Evolutionary conservation across 2,329 filamentous ascomycete species (phyloP).

Genomic region (Plectosphaerella sp.): DNA sequence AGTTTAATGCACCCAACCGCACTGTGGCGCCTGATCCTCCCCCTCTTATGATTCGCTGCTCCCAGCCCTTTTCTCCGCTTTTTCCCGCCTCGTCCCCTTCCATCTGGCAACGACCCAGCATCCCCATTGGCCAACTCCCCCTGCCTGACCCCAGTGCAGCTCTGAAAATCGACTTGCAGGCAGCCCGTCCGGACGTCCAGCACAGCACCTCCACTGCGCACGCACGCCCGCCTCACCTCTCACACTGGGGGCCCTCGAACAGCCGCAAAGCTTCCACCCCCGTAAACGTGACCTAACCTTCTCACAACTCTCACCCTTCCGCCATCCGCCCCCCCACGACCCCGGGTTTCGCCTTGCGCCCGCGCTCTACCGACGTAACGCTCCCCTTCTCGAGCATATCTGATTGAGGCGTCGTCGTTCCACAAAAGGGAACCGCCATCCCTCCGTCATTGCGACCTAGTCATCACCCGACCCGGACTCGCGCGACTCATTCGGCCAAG

Average conservation of each 20-base stretch:
- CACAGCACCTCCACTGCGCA: neutral
- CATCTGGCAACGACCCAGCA: conserved; percentile 3
- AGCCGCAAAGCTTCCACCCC: conserved; percentile 16
- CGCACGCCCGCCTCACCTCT: too few relatives aligned
- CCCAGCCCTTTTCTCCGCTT: conserved; percentile 9
- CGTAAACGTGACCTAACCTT: conserved; percentile 16
- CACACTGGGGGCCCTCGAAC: too few relatives aligned
- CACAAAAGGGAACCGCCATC: neutral
- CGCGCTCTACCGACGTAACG: neutral
- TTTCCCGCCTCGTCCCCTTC: conserved; percentile 1
- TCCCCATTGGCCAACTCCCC: neutral
- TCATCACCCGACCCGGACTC: conserved; percentile 10
- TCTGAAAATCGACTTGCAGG: neutral
- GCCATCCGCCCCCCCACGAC: neutral
- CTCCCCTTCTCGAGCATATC: neutral
- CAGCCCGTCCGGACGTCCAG: neutral
- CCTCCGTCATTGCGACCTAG: neutral
- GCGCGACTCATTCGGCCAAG: conserved; percentile 7
- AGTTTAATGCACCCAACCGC: too few relatives aligned
- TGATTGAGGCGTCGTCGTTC: neutral
- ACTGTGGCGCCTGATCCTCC: too few relatives aligned
- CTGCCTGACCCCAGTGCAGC: neutral
- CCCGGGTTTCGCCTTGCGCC: neutral
- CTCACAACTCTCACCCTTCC: conserved; percentile 8
- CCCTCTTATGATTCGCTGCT: neutral